Base-by-base conservation (phyloP, 1,284 basidiomycete genomes). In the Cutaneotrichosporon sp. region DNA sequence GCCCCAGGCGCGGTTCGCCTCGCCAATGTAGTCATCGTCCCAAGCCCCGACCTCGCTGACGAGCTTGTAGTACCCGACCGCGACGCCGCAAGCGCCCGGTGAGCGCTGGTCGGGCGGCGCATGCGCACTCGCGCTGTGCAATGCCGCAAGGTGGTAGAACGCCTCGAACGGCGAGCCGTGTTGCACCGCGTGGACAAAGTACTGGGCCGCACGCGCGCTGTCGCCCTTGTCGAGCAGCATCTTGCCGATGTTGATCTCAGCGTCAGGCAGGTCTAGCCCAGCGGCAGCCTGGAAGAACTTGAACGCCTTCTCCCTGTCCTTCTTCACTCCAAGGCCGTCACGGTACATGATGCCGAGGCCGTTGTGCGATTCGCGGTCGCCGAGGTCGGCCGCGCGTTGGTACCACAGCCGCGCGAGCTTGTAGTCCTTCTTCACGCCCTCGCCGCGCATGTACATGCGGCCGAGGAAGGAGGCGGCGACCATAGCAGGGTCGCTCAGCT, bases 391-490 rank as follows among this genome's bases (percentile, higher is more conserved):
- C 0, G 93, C 96, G 52, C 95, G 84, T 71, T 92, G 89, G 73
- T 95, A 95, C 97, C 97, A 99, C 81, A 96, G 86, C 81, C 88
- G 91, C 14, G 96, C 97, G 65, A 87, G 81, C 22, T 81, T 82
- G 49, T 86, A 85, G 79, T 98, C 91, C 69, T 85, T 84, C 72
- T 88, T 88, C 30, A 92, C 88, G 10, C 96, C 96, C 77, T 99
- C 97, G 0, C 96, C 96, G 46, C 97, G 84, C 47, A 99, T 81
- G 71, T 90, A 91, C 93, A 99, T 97, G 63, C 91, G 85, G 0
- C 96, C 97, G 2, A 99, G 78, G 76, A 90, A 95, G 2, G 86
- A 90, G 5, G 92, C 92, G 56, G 90, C 89, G 2, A 74, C 69
- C 66, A 88, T 86, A 0, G 91, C 87, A 2, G 85, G 83, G 7